Conservation (phyloP, 805 yeast species). For the Candida arabinofermentans region DNA sequence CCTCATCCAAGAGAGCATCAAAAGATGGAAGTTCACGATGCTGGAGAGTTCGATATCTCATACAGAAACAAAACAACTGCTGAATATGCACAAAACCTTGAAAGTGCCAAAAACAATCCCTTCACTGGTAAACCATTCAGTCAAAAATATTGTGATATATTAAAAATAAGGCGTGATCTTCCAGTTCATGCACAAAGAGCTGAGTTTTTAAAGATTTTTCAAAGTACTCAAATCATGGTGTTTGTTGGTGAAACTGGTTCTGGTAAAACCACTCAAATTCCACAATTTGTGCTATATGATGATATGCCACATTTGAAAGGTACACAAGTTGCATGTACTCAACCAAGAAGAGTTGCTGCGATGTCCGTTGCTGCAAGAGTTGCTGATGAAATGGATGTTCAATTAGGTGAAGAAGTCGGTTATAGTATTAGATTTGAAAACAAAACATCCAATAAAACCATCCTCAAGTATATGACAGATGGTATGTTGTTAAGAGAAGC, state of each 20-base stretch:
- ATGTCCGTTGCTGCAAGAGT: slow-evolving; percentile 98
- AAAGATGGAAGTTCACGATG: slow-evolving; percentile 52
- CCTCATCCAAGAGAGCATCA: slow-evolving; percentile 39
- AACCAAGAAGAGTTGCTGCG: slow-evolving; percentile 97
- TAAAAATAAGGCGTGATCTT: slow-evolving; percentile 73
- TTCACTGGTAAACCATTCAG: slow-evolving; percentile 69
- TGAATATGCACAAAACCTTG: slow-evolving; percentile 54
- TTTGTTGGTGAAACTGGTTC: slow-evolving; percentile 99
- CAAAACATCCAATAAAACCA: slow-evolving; percentile 73
- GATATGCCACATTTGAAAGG: slow-evolving; percentile 87
- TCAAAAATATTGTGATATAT: slow-evolving; percentile 69
- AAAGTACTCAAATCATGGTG: slow-evolving; percentile 88
- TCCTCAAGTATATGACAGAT: slow-evolving; percentile 95
- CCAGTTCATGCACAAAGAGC: slow-evolving; percentile 94
- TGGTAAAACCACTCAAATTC: slow-evolving; percentile 97
- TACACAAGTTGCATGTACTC: slow-evolving; percentile 91
- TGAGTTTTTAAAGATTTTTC: slow-evolving; percentile 82
- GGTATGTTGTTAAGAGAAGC: slow-evolving; percentile 98
- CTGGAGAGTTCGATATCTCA: slow-evolving; percentile 56
- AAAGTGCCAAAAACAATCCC: slow-evolving; percentile 61
- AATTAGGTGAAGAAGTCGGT: slow-evolving; percentile 92
- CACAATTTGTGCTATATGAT: slow-evolving; percentile 90
- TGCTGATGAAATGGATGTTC: slow-evolving; percentile 95
- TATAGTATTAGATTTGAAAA: slow-evolving; percentile 93
- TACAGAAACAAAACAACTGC: slow-evolving; percentile 65